Evolutionary conservation across 768 basidiomycete genomes (phyloP).

Genomic region (Naganishia kalamii): DNA sequence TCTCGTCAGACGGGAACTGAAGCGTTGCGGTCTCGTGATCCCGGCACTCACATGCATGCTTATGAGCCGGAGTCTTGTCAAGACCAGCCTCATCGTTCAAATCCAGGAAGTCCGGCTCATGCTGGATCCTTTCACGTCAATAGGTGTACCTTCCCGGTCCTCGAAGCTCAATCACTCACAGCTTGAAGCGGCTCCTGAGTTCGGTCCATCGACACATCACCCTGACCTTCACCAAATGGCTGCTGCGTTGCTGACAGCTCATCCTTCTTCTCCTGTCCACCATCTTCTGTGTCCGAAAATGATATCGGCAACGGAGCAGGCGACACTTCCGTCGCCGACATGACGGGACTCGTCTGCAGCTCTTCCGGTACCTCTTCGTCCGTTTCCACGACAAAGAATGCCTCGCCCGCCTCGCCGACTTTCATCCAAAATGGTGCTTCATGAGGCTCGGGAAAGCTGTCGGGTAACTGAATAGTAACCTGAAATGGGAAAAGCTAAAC

Average conservation of each 20-base stretch:
- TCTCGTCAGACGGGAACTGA: background rate
- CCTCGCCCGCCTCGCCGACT: conserved; percentile 96
- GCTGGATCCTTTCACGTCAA: background rate
- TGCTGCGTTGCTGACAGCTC: conserved; percentile 32
- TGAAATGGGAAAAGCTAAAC: conserved; percentile 37
- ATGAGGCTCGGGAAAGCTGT: conserved; percentile 49
- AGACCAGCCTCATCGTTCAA: conserved; percentile 54
- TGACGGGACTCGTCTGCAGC: conserved; percentile 85
- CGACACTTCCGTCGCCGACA: conserved; percentile 47
- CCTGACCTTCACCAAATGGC: conserved; percentile 37
- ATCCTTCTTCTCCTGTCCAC: background rate
- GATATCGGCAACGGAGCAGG: conserved; percentile 2
- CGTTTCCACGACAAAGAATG: conserved; percentile 97
- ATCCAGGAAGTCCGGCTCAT: conserved; percentile 71
- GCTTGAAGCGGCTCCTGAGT: background rate
- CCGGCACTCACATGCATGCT: background rate
- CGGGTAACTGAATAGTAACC: conserved; percentile 73
- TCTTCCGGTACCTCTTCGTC: conserved; percentile 88
- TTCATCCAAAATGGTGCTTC: conserved; percentile 90
- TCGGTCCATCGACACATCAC: background rate
- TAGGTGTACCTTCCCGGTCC: background rate
- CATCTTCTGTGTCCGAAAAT: background rate
- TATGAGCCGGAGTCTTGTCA: conserved; percentile 1
- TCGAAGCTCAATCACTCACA: background rate
- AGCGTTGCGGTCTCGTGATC: background rate